Evolutionary conservation across 225 moss, liverwort and hornwort species (phyloP).

Genomic region (Marchantia paleacea): DNA sequence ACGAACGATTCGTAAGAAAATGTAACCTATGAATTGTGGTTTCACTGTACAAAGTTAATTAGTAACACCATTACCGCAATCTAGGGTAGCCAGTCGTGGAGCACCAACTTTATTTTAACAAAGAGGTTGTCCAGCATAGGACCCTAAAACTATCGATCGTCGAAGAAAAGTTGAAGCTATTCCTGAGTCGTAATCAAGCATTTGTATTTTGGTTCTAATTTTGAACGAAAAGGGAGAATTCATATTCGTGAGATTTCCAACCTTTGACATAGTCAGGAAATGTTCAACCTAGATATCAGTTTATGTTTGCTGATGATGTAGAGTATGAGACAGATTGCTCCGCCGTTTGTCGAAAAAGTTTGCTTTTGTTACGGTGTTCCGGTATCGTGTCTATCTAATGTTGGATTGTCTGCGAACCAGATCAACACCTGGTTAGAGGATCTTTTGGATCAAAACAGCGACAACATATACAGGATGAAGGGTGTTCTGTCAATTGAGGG

Average conservation of each 20-base stretch:
- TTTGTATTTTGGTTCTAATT: background rate
- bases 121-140: background rate
- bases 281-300: background rate
- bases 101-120: background rate
- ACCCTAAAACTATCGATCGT: background rate
- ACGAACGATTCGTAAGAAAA: too few relatives aligned
- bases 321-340: background rate
- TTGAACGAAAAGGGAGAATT: background rate
- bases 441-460: conserved; percentile 73
- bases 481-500: conserved; percentile 88
- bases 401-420: conserved; percentile 32
- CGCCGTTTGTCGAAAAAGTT: background rate
- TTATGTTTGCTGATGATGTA: background rate
- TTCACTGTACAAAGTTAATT: too few relatives aligned
- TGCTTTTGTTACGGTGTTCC: background rate
- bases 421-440: conserved; percentile 82
- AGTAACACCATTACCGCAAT: background rate
- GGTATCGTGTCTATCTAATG: background rate
- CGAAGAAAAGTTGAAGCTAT: background rate
- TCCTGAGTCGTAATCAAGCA: background rate
- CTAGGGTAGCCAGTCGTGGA: background rate
- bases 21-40: too few relatives aligned
- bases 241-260: background rate
- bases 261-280: background rate
- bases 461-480: conserved; percentile 87